A percentile compares a stretch with the other conserved stretches of the same genome.
Evolutionary conservation across 148 eudicot genomes (phyloP).

Genomic region (Mesembryanthemum crystallinum): DNA sequence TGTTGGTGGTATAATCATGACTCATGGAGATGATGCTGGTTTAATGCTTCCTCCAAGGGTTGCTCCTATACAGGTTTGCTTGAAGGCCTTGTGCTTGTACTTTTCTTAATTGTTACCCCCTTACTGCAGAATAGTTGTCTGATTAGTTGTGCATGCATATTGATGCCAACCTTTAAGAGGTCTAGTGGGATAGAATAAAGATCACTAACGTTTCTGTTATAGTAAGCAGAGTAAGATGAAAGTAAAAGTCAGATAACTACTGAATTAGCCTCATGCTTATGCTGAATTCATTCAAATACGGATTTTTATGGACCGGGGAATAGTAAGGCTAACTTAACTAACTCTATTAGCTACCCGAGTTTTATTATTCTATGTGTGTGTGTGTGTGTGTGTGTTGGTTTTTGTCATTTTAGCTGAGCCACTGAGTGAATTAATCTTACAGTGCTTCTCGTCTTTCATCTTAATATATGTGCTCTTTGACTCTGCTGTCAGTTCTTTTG

Average conservation of each 20-base stretch:
- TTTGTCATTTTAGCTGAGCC: neutral
- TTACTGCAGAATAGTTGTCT: neutral
- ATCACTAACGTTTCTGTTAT: neutral
- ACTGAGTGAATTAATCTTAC: neutral
- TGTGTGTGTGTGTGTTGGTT: too few species aligned
- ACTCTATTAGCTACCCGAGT: neutral
- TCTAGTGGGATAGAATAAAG: neutral
- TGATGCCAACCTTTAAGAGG: constrained; percentile 10
- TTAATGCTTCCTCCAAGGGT: constrained; percentile 93
- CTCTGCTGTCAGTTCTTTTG: neutral
- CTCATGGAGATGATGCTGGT: constrained; percentile 99
- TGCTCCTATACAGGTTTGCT: constrained; percentile 85
- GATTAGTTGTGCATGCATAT: neutral
- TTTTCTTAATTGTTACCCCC: neutral
- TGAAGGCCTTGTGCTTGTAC: constrained; percentile 18
- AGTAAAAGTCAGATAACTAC: neutral
- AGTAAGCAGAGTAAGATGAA: neutral
- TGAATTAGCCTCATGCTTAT: neutral
- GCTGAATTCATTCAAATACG: neutral
- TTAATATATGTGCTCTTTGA: neutral
- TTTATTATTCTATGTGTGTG: neutral
- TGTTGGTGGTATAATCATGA: constrained; percentile 96
- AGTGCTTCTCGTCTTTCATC: neutral
- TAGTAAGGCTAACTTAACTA: neutral
- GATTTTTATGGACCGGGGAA: neutral